Evolutionary conservation across 352 stramenopile species (phyloP).

Genomic region (Globisporangium megalacanthum): DNA sequence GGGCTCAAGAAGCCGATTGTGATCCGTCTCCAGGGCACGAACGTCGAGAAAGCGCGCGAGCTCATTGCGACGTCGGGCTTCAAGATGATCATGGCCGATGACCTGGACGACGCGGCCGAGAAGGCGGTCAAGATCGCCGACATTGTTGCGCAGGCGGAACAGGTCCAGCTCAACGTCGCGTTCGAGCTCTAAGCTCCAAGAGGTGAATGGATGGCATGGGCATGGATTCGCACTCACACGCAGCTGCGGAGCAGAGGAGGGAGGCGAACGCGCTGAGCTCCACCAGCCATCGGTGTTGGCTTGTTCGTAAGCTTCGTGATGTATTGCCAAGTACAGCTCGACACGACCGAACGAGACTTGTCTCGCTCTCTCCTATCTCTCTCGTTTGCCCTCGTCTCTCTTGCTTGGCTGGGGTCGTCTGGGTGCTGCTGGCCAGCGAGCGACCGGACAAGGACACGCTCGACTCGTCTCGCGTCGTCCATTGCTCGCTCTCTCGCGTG

Average conservation of each 20-base stretch:
- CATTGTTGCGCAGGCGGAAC: slow-evolving; percentile 69
- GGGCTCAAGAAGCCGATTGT: slow-evolving; percentile 97
- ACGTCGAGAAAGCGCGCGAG: slow-evolving; percentile 93
- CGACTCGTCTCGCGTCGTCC: neutral
- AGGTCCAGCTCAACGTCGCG: slow-evolving; percentile 66
- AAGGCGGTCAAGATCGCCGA: slow-evolving; percentile 93
- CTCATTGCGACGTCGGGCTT: slow-evolving; percentile 92
- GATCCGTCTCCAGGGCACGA: slow-evolving; percentile 97
- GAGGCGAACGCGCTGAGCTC: slow-evolving; percentile 17
- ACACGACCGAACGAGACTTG: neutral
- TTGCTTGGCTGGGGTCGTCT: no score
- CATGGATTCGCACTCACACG: no score
- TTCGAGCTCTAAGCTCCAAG: slow-evolving; percentile 53
- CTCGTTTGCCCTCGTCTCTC: neutral
- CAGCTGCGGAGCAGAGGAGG: neutral
- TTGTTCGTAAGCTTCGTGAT: slow-evolving; percentile 1
- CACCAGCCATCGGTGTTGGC: slow-evolving; percentile 10
- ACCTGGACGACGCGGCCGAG: slow-evolving; percentile 94
- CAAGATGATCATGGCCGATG: slow-evolving; percentile 92
- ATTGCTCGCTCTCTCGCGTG: neutral
- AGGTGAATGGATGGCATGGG: neutral
- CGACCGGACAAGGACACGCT: no score
- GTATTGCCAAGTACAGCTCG: neutral
- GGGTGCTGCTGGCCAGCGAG: no score
- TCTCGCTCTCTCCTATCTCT: neutral